phyloP scores from a whole-genome alignment of 306 rosid species.

The Pyrus communis region DNA sequence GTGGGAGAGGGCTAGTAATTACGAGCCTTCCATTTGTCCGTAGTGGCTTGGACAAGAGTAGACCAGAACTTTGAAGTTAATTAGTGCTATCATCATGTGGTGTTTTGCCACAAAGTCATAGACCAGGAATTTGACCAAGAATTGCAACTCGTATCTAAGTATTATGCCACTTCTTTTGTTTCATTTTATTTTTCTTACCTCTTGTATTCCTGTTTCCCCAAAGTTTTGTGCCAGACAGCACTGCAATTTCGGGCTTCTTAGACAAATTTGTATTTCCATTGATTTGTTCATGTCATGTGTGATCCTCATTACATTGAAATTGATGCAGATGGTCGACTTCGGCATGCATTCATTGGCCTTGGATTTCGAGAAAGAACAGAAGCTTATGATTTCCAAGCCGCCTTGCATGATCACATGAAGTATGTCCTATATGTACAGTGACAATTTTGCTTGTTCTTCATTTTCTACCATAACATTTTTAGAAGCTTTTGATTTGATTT shows the following conservation, averaged over 20 bases:
- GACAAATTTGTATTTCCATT: background rate
- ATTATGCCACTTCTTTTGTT: background rate
- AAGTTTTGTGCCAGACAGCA: background rate
- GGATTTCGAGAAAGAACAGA: conserved; percentile 96
- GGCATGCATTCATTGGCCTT: conserved; percentile 93
- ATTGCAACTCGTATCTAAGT: background rate
- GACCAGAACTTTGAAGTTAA: background rate
- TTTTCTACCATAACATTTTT: conserved; percentile 2
- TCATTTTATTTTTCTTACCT: background rate
- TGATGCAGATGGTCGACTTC: conserved; percentile 70
- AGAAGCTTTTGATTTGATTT: background rate
- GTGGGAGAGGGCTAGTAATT: background rate
- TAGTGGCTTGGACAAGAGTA: background rate
- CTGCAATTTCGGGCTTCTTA: background rate
- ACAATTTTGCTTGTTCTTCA: background rate
- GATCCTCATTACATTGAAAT: conserved; percentile 12
- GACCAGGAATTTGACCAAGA: background rate
- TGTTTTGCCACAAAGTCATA: background rate
- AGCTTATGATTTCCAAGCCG: conserved; percentile 98
- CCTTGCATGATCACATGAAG: conserved; percentile 95
- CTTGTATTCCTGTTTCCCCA: background rate
- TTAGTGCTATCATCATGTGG: background rate
- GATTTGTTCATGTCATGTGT: background rate
- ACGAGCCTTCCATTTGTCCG: background rate
- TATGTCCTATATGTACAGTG: conserved; percentile 32